Percentiles rank a stretch among this genome's conserved stretches.
phyloP scores from a whole-genome alignment of 352 stramenopile genomes.

The Halophytophthora batemanensis region DNA sequence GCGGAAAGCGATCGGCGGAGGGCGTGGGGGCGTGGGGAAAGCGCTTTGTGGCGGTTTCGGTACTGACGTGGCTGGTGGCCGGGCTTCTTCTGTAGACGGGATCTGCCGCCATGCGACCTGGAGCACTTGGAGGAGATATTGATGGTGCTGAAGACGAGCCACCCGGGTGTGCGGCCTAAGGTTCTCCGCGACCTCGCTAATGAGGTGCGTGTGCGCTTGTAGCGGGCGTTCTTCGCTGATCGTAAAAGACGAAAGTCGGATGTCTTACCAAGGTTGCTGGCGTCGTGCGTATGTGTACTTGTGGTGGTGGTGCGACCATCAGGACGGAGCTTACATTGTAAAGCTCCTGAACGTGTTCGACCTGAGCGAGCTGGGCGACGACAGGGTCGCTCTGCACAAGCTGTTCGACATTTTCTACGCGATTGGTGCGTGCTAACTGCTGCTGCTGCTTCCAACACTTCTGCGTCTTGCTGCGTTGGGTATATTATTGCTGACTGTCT shows the following conservation, averaged over 20 bases:
- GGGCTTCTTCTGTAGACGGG: slow-evolving; percentile 32
- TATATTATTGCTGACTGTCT: too few relatives aligned
- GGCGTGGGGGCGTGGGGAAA: too few relatives aligned
- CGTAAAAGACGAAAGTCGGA: too few relatives aligned
- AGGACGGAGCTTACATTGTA: slow-evolving; percentile 71
- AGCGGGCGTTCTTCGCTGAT: too few relatives aligned
- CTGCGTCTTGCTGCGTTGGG: neutral
- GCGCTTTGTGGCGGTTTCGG: slow-evolving; percentile 6
- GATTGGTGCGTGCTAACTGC: slow-evolving; percentile 36
- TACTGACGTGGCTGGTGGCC: slow-evolving; percentile 7
- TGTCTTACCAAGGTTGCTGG: too few relatives aligned
- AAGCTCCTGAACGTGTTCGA: slow-evolving; percentile 78
- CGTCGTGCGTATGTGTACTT: neutral
- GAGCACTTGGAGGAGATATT: slow-evolving; percentile 68
- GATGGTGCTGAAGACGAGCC: slow-evolving; percentile 53
- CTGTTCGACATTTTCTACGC: slow-evolving; percentile 80
- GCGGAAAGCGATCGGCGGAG: too few relatives aligned
- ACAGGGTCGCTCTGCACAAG: slow-evolving; percentile 54
- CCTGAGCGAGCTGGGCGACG: slow-evolving; percentile 59
- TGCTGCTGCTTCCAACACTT: slow-evolving; percentile 1
- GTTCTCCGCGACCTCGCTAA: slow-evolving; percentile 44
- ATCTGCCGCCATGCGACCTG: slow-evolving; percentile 62
- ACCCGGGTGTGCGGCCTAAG: slow-evolving; percentile 49
- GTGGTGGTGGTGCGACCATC: neutral
- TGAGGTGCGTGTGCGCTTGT: slow-evolving; percentile 47